These are phyloP conservation scores for Backusella luteola DNA, from an alignment of 192 early-diverging fungal genomes.

Conservation along the genomic window DNA sequence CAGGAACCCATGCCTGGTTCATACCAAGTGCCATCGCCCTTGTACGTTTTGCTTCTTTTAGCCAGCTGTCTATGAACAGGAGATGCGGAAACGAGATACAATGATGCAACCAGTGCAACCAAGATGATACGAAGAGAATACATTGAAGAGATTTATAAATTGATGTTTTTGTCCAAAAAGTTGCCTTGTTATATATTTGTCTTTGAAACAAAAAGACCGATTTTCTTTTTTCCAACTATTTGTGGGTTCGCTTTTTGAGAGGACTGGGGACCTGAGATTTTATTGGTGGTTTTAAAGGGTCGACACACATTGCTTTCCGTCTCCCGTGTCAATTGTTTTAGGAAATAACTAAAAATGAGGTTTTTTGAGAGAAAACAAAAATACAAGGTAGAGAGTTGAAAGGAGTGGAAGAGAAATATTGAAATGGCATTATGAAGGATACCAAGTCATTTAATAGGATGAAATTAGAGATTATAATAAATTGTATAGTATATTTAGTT, in stretches of 20 bases:
- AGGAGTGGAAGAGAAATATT: not conserved
- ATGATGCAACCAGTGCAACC: not conserved
- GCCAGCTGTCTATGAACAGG: not conserved
- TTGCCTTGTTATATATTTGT: not conserved
- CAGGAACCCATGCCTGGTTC: slow-evolving; percentile 23
- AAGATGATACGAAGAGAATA: not conserved
- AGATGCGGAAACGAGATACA: not conserved
- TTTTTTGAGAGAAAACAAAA: not conserved
- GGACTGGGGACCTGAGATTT: not conserved
- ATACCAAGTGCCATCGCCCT: slow-evolving; percentile 30
- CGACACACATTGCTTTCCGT: not conserved
- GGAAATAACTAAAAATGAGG: not conserved
- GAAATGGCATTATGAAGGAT: not conserved
- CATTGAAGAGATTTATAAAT: not conserved
- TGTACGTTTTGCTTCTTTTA: not conserved
- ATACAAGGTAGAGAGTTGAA: too few relatives aligned
- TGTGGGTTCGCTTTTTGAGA: not conserved
- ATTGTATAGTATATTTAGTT: too few relatives aligned
- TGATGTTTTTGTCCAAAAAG: not conserved
- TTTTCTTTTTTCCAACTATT: not conserved
- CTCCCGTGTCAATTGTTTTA: not conserved
- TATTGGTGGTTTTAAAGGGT: slow-evolving; percentile 1
- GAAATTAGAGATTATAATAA: too few relatives aligned
- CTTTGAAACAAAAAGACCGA: slow-evolving; percentile 12
- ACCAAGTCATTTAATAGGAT: too few relatives aligned